phyloP scores from a whole-genome alignment of 306 rosid species.

The Glycine latifolia region DNA sequence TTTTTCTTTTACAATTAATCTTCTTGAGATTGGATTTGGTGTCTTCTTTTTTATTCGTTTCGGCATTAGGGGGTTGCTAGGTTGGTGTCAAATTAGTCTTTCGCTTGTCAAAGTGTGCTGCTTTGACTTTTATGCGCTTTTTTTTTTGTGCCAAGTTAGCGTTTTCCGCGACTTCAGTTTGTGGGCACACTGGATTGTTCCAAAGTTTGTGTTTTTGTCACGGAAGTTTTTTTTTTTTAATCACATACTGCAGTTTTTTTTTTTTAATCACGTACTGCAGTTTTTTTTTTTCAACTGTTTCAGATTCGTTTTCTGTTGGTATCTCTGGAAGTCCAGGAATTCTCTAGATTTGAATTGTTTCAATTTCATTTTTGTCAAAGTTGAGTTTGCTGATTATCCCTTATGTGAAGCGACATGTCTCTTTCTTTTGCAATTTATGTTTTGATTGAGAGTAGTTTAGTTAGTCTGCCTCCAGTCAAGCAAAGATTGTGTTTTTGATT shows the following conservation, averaged over 20 bases:
- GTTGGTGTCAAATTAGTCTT: constrained; percentile 43
- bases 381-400: neutral
- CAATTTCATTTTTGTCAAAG: neutral
- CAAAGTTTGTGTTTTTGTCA: constrained; percentile 32
- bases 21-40: constrained; percentile 37
- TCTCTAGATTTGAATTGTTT: neutral
- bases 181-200: constrained; percentile 35
- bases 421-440: neutral
- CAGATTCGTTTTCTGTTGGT: constrained; percentile 22
- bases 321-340: neutral
- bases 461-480: neutral
- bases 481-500: constrained; percentile 14
- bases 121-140: constrained; percentile 48
- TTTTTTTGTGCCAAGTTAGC: constrained; percentile 7
- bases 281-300: neutral
- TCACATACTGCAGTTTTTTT: constrained; percentile 19
- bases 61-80: constrained; percentile 7
- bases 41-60: neutral
- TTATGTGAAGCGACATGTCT: neutral
- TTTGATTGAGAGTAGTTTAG: no score
- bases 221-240: neutral
- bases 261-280: constrained; percentile 8
- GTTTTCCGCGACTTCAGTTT: constrained; percentile 39
- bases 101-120: constrained; percentile 35
- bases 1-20: neutral